Evolutionary conservation across 495 filamentous ascomycete genomes (phyloP).

Genomic region (Aspergillus bridgeri): DNA sequence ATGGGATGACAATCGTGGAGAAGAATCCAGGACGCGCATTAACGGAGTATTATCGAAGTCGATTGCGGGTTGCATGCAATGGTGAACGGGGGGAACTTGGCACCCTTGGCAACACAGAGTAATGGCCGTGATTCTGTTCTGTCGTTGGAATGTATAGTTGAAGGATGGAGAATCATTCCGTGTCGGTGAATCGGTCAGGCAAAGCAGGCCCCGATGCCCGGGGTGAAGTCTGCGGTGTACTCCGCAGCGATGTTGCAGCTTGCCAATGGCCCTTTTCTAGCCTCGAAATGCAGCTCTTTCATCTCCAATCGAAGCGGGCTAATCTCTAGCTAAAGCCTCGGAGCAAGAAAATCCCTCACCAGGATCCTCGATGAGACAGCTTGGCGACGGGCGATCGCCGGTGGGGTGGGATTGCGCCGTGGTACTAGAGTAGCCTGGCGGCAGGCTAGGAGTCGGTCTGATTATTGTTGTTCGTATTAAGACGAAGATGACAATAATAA

Average conservation of each 20-base stretch:
- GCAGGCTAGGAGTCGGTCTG: too few species aligned
- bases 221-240: too few species aligned
- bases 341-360: conserved; percentile 29
- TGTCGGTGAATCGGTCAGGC: neutral
- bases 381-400: conserved; percentile 29
- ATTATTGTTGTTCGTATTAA: too few species aligned
- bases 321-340: conserved; percentile 1
- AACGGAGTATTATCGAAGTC: neutral
- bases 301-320: neutral
- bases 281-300: neutral
- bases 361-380: conserved; percentile 31
- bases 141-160: neutral
- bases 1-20: neutral
- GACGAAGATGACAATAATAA: too few species aligned
- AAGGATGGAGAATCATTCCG: neutral
- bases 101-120: neutral
- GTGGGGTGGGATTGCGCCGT: conserved; percentile 13
- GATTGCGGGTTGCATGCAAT: neutral
- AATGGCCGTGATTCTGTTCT: too few species aligned
- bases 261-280: neutral
- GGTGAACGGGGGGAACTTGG: neutral
- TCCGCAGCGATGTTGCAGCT: neutral
- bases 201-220: too few species aligned
- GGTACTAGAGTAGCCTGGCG: neutral
- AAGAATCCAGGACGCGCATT: neutral